Evolutionary conservation across 1,284 basidiomycete genomes (phyloP).

Genomic region (Ustilago bromivora): DNA sequence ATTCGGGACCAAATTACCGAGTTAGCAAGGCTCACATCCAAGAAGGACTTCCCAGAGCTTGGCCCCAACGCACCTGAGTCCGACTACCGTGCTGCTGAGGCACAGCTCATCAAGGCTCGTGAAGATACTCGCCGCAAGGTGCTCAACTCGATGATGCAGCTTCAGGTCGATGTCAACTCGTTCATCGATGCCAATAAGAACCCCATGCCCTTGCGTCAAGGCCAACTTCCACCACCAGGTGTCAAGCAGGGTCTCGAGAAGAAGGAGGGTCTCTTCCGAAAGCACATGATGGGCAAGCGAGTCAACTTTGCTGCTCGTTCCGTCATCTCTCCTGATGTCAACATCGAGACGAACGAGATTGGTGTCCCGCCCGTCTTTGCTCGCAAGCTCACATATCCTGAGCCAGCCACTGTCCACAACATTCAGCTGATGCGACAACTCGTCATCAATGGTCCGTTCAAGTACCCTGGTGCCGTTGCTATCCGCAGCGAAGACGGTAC

Average conservation of each 20-base stretch:
- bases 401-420: conserved; percentile 93
- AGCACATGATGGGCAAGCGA: conserved; percentile 99
- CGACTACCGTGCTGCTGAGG: conserved; percentile 71
- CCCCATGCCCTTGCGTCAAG: conserved; percentile 83
- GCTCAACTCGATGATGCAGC: conserved; percentile 84
- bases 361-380: conserved; percentile 98
- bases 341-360: conserved; percentile 99
- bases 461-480: conserved; percentile 92
- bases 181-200: conserved; percentile 99
- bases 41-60: conserved; percentile 72
- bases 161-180: conserved; percentile 95
- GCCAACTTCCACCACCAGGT: conserved; percentile 91
- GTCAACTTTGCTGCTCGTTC: conserved; percentile 99
- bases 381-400: conserved; percentile 94
- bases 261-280: conserved; percentile 98
- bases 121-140: conserved; percentile 77
- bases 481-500: conserved; percentile 91
- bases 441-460: conserved; percentile 90
- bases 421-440: conserved; percentile 88
- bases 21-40: conserved; percentile 76
- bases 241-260: conserved; percentile 98
- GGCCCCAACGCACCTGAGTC: conserved; percentile 60
- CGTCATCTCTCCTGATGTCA: conserved; percentile 98
- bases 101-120: conserved; percentile 70
- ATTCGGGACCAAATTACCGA: conserved; percentile 75